Evolutionary conservation across 1,284 basidiomycete genomes (phyloP).

Genomic region (Rhodotorula sp.): DNA sequence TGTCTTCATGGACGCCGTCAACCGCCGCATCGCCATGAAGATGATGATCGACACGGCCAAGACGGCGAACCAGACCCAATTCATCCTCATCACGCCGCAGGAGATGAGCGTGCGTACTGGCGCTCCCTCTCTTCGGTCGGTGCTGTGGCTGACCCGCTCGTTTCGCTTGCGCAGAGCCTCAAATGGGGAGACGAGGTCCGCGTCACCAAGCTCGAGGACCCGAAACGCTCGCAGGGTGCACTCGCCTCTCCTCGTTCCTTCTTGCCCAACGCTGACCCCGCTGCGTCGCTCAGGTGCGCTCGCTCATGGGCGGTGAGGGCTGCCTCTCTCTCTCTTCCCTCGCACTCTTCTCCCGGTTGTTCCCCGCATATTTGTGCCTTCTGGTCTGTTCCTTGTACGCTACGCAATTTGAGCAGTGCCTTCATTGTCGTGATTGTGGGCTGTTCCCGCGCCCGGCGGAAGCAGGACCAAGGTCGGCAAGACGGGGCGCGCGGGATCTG

Average conservation of each 20-base stretch:
- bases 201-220: conserved; percentile 36
- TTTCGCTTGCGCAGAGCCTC: conserved; percentile 11
- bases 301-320: conserved; percentile 10
- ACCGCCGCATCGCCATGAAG: conserved; percentile 51
- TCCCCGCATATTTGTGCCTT: background rate
- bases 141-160: background rate
- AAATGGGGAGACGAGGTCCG: conserved; percentile 32
- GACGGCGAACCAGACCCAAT: conserved; percentile 80
- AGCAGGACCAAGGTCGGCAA: too few relatives aligned
- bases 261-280: background rate
- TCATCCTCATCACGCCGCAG: conserved; percentile 83
- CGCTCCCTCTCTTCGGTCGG: too few relatives aligned
- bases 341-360: background rate
- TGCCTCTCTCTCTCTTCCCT: background rate
- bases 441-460: too few relatives aligned
- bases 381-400: background rate
- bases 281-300: conserved; percentile 3
- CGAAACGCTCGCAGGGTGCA: conserved; percentile 29
- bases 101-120: conserved; percentile 33
- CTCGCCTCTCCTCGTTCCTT: background rate
- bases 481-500: too few relatives aligned
- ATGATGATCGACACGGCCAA: conserved; percentile 77
- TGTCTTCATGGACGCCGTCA: conserved; percentile 50
- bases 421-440: background rate
- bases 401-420: background rate